A percentile compares a stretch with the other conserved stretches of the same genome.
Conservation (phyloP, 2,329 filamentous ascomycete species). For the Tothia fuscella region DNA sequence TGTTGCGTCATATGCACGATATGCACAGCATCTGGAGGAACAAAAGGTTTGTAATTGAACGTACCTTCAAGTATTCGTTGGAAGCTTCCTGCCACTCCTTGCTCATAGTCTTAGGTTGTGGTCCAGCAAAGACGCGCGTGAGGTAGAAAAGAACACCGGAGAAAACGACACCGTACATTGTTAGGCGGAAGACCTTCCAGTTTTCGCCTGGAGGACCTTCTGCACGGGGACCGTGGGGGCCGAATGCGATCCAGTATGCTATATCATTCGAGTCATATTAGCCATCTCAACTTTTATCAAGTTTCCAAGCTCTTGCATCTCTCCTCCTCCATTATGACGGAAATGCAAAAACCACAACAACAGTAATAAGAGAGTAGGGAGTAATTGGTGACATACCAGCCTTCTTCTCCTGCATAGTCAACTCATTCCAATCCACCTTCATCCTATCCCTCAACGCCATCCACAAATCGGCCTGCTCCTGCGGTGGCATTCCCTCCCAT, state of each 20-base stretch:
- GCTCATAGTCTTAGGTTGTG: conserved; percentile 75
- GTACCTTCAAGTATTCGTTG: conserved; percentile 88
- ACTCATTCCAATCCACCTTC: conserved; percentile 93
- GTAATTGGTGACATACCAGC: conserved; percentile 61
- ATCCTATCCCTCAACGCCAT: conserved; percentile 97
- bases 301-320: neutral
- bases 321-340: neutral
- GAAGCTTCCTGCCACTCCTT: conserved; percentile 93
- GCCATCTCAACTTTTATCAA: conserved; percentile 25
- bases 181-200: conserved; percentile 65
- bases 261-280: conserved; percentile 20
- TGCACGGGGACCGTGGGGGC: conserved; percentile 86
- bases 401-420: conserved; percentile 97
- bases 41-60: conserved; percentile 20
- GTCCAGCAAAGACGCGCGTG: conserved; percentile 61
- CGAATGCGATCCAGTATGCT: conserved; percentile 99
- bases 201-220: conserved; percentile 71
- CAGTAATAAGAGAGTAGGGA: conserved; percentile 13
- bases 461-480: conserved; percentile 99
- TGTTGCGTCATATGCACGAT: neutral
- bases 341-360: neutral
- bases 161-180: conserved; percentile 49
- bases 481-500: conserved; percentile 95
- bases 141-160: conserved; percentile 60
- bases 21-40: neutral